phyloP scores from a whole-genome alignment of 352 stramenopile species.

The Plasmopara muralis region DNA sequence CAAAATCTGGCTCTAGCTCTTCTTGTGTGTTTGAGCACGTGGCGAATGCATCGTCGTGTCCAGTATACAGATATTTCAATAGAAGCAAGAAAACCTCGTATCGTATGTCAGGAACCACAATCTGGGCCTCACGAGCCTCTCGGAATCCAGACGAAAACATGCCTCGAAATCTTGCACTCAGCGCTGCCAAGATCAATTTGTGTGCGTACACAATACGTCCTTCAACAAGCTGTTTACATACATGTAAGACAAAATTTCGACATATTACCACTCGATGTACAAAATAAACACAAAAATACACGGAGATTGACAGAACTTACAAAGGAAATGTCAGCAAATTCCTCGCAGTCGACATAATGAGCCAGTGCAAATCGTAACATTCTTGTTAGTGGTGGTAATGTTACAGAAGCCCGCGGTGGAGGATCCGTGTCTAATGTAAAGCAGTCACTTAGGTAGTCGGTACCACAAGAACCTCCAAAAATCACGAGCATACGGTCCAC shows the following conservation, averaged over 20 bases:
- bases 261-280: too few relatives aligned
- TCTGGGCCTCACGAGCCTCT: slow-evolving; percentile 74
- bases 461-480: slow-evolving; percentile 89
- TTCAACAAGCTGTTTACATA: slow-evolving; percentile 75
- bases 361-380: slow-evolving; percentile 69
- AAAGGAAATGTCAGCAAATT: slow-evolving; percentile 95
- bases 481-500: slow-evolving; percentile 91
- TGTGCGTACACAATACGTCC: slow-evolving; percentile 88
- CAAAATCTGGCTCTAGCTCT: slow-evolving; percentile 11
- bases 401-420: slow-evolving; percentile 76
- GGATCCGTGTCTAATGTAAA: slow-evolving; percentile 93
- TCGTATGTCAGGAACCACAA: slow-evolving; percentile 86
- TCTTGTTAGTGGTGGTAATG: slow-evolving; percentile 54
- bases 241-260: slow-evolving; percentile 1
- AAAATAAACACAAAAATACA: background rate
- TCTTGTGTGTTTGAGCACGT: slow-evolving; percentile 13
- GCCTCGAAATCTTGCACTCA: slow-evolving; percentile 90
- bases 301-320: slow-evolving; percentile 24
- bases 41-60: slow-evolving; percentile 33
- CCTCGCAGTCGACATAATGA: slow-evolving; percentile 88
- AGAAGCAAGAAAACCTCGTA: slow-evolving; percentile 89
- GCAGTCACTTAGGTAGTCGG: slow-evolving; percentile 93
- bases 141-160: slow-evolving; percentile 94
- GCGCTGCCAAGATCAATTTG: slow-evolving; percentile 90
- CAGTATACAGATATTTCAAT: slow-evolving; percentile 94